Evolutionary conservation across 2,329 filamentous ascomycete species (phyloP), one percentile per base, ranked within the genome.

Genomic region (Plectosphaerella plurivora): DNA sequence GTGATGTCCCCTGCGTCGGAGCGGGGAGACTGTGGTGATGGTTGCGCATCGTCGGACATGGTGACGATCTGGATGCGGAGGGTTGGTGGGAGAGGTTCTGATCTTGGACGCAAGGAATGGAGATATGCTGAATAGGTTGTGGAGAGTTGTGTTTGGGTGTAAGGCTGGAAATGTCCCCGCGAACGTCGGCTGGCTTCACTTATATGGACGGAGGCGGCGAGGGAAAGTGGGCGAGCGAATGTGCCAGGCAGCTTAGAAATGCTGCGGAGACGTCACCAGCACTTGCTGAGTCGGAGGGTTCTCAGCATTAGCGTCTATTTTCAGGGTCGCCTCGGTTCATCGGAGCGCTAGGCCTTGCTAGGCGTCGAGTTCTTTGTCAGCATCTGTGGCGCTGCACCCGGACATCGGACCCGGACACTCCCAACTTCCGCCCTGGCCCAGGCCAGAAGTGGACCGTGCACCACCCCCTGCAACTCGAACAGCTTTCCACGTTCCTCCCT

Each of bases 1-100:
- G 69, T 68, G 57, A 81, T 66, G 54, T 61, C 65, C 49, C 55
- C 57, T 47, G 58, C 51, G 18, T 64, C 61, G 12, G 57, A 55
- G 11, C 58, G 55, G 51, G 54, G 50, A 49, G 25, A 52, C 28
- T 54, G 48, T 14, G 35, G 42, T 48, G 41, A 49, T n/a, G 33
- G 54, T 48, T 57, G 52, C 28, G 54, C 25, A 8, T 54, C 25
- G 51, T 57, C 51, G 36, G 50, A 47, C 57, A 59, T 58, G 46
- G 8, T 53, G 33, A 22, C 28, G 33, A 39, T 7, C 6, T n/a
- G 24, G 46, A 15, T n/a, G 15, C 33, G 15, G 12, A 18, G 37
- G 16, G 22, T 22, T 41, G 10, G 15, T 41, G 7, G 37, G 10
- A 8, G 15, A 41, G 16, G 16, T n/a, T 41, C 11, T 5, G 22